These are phyloP conservation scores for Paramyrothecium sp. DNA, from an alignment of 2,329 filamentous ascomycete genomes.

Conservation along the genomic window DNA sequence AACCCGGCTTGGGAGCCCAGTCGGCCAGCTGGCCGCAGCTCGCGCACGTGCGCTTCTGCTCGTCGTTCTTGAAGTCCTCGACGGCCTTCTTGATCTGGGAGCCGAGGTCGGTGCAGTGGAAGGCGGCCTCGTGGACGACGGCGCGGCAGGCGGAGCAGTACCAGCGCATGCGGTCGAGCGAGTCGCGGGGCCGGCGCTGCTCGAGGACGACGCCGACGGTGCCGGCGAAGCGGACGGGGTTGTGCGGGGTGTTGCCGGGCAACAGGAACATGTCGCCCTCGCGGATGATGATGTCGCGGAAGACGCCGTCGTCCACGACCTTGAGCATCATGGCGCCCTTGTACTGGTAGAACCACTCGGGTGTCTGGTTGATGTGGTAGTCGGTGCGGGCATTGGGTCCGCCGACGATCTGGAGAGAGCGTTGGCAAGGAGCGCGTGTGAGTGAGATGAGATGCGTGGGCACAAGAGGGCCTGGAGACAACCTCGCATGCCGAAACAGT, in stretches of 20 bases:
- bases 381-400: constrained; percentile 95
- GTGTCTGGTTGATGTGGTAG: constrained; percentile 96
- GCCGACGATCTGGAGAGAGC: constrained; percentile 69
- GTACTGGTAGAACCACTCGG: constrained; percentile 98
- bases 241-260: constrained; percentile 92
- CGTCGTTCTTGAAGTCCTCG: constrained; percentile 69
- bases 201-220: constrained; percentile 95
- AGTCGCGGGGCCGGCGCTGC: constrained; percentile 69
- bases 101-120: constrained; percentile 86
- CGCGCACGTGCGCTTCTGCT: constrained; percentile 70
- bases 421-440: constrained; percentile 1
- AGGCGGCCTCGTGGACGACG: constrained; percentile 81
- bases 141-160: constrained; percentile 73
- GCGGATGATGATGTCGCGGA: constrained; percentile 83
- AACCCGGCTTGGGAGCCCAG: constrained; percentile 60
- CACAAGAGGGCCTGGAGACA: too few relatives aligned
- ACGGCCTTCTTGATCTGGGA: constrained; percentile 94
- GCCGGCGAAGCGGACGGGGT: constrained; percentile 87
- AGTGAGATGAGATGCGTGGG: not conserved
- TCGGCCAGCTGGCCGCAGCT: constrained; percentile 76
- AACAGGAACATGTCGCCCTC: constrained; percentile 94
- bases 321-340: constrained; percentile 91
- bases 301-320: constrained; percentile 71
- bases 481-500: too few relatives aligned
- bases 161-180: constrained; percentile 82